Conservation (phyloP, 352 stramenopile genomes). For the Pythium scleroteichum region DNA sequence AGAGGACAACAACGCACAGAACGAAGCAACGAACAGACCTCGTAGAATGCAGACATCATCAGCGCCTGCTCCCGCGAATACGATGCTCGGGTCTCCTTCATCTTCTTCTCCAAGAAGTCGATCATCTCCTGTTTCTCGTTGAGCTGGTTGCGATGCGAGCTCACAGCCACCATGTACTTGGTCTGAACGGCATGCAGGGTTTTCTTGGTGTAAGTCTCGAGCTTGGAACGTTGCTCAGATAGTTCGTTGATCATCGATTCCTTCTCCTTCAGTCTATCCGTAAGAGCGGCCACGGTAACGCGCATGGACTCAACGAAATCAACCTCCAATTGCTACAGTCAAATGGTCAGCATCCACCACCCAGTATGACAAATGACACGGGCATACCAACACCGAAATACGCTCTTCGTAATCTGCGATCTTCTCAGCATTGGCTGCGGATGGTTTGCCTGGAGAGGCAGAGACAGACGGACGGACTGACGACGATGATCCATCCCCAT, state of each 20-base stretch:
- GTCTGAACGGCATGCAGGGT: constrained; percentile 89
- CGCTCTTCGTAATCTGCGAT: constrained; percentile 76
- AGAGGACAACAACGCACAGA: not conserved
- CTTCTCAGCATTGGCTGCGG: constrained; percentile 29
- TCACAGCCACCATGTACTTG: constrained; percentile 91
- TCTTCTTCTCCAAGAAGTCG: constrained; percentile 85
- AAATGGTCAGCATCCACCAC: not conserved
- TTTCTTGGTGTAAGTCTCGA: constrained; percentile 92
- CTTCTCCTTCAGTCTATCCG: constrained; percentile 87
- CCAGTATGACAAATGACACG: constrained; percentile 3
- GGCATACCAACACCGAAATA: constrained; percentile 61
- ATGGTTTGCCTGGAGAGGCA: constrained; percentile 12
- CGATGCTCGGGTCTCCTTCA: constrained; percentile 76
- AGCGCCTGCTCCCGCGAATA: constrained; percentile 85
- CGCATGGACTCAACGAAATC: constrained; percentile 77
- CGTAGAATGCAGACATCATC: constrained; percentile 90
- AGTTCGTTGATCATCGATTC: constrained; percentile 89
- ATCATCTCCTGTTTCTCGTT: constrained; percentile 85
- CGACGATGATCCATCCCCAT: not conserved
- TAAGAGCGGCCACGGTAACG: constrained; percentile 77
- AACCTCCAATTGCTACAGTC: constrained; percentile 40
- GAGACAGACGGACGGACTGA: constrained; percentile 1
- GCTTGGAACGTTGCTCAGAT: constrained; percentile 80
- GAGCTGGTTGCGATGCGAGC: constrained; percentile 87
- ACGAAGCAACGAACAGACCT: constrained; percentile 40